Percentiles rank a stretch among this genome's conserved stretches.
These are phyloP conservation scores for Leccinum subtestaceum DNA, from an alignment of 768 basidiomycete genomes.

Conservation along the genomic window DNA sequence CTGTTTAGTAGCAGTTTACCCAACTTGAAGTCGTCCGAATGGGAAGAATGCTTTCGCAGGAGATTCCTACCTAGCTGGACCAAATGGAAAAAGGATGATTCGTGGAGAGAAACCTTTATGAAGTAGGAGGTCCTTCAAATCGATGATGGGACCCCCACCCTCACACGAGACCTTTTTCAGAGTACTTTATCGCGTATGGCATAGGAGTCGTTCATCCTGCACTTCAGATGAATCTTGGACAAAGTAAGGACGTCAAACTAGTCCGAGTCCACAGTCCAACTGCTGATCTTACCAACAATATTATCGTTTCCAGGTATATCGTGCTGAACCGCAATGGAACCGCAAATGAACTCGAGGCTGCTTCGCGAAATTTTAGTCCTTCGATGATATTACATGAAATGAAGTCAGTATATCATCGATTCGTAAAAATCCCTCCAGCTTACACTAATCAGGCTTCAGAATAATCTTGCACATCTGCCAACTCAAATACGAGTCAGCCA, in stretches of 20 bases:
- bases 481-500: slow-evolving; percentile 61
- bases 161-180: slow-evolving; percentile 35
- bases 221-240: slow-evolving; percentile 84
- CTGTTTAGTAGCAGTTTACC: slow-evolving; percentile 69
- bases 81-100: slow-evolving; percentile 60
- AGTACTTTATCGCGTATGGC: slow-evolving; percentile 62
- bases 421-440: slow-evolving; percentile 1
- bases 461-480: slow-evolving; percentile 62
- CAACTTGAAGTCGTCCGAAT: slow-evolving; percentile 60
- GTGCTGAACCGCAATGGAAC: slow-evolving; percentile 73
- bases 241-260: slow-evolving; percentile 44
- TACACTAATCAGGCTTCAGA: slow-evolving; percentile 54
- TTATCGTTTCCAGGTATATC: slow-evolving; percentile 52
- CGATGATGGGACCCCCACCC: slow-evolving; percentile 1
- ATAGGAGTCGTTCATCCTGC: slow-evolving; percentile 65
- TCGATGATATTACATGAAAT: slow-evolving; percentile 67
- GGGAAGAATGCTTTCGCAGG: slow-evolving; percentile 71
- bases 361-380: slow-evolving; percentile 69
- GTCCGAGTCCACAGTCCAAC: neutral
- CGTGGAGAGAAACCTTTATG: slow-evolving; percentile 65
- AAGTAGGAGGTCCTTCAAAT: slow-evolving; percentile 45
- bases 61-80: slow-evolving; percentile 77
- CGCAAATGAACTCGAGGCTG: slow-evolving; percentile 65
- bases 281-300: neutral
- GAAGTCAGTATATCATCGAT: slow-evolving; percentile 48